Conservation (phyloP, 441 rosid genomes). For the Daphne laureola region DNA sequence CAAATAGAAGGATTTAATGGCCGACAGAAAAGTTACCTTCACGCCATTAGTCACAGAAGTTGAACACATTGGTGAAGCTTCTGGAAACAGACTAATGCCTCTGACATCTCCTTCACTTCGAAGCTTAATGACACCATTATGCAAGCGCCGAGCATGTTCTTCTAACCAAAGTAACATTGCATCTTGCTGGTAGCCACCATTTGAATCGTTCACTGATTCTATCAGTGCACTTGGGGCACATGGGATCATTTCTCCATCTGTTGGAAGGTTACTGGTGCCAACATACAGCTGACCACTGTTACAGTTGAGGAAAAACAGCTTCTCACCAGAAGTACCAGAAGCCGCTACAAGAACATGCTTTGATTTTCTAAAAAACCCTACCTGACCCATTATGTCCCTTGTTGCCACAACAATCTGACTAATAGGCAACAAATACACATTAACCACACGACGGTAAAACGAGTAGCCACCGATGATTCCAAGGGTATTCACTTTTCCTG, state of each 20-base stretch:
- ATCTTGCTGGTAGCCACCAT: conserved; percentile 36
- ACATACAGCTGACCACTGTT: conserved; percentile 58
- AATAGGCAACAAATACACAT: conserved; percentile 62
- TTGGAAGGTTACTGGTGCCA: conserved; percentile 37
- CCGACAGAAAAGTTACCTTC: conserved; percentile 20
- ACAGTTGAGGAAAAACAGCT: conserved; percentile 78
- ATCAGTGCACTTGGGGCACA: conserved; percentile 47
- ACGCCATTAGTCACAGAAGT: conserved; percentile 52
- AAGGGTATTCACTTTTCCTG: conserved; percentile 4
- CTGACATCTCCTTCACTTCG: conserved; percentile 22
- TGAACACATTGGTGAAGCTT: conserved; percentile 43
- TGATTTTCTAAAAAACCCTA: conserved; percentile 20
- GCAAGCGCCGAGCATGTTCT: conserved; percentile 47
- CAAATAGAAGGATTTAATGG: not conserved
- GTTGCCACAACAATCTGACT: conserved; percentile 38
- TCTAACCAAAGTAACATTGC: conserved; percentile 64
- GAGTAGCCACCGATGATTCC: conserved; percentile 83
- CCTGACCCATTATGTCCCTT: conserved; percentile 15
- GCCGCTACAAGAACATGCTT: conserved; percentile 49
- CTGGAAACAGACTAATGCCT: conserved; percentile 45
- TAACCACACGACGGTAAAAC: conserved; percentile 38
- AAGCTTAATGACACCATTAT: conserved; percentile 39
- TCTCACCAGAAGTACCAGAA: conserved; percentile 28
- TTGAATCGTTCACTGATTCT: conserved; percentile 26
- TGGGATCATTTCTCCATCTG: conserved; percentile 42